Conservation (phyloP, 2,329 filamentous ascomycete species). For the Neurospora crassa region DNA sequence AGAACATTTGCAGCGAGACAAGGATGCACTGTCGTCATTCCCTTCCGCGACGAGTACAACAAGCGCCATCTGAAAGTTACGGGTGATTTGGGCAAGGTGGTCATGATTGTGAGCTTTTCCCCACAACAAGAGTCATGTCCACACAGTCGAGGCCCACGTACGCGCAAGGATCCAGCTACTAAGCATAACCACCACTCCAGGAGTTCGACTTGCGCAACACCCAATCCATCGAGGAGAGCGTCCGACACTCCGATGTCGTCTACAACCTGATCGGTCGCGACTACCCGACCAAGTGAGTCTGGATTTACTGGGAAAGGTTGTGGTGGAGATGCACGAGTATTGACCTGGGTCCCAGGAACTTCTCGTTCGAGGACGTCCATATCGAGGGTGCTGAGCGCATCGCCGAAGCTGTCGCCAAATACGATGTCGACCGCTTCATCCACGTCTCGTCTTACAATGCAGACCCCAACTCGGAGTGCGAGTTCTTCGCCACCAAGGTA, state of each 20-base stretch:
- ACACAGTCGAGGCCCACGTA: neutral
- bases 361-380: constrained; percentile 84
- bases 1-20: constrained; percentile 55
- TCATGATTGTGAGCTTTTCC: constrained; percentile 63
- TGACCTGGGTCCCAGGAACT: constrained; percentile 61
- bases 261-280: constrained; percentile 93
- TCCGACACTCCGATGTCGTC: constrained; percentile 93
- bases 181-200: constrained; percentile 30
- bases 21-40: constrained; percentile 89
- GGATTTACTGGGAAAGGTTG: neutral
- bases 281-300: constrained; percentile 82
- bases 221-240: constrained; percentile 88
- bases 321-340: neutral
- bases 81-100: constrained; percentile 84
- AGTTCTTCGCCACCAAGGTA: constrained; percentile 88
- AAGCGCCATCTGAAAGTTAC: constrained; percentile 94
- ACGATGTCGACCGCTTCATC: constrained; percentile 93
- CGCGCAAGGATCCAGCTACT: constrained; percentile 3
- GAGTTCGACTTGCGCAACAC: constrained; percentile 96
- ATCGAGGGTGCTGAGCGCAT: constrained; percentile 89
- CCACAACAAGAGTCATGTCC: neutral
- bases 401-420: constrained; percentile 88
- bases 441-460: constrained; percentile 96
- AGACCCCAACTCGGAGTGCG: constrained; percentile 65
- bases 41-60: constrained; percentile 93